These are phyloP conservation scores for Parasitella parasitica DNA, from an alignment of 371 early-diverging fungal species.

Conservation along the genomic window DNA sequence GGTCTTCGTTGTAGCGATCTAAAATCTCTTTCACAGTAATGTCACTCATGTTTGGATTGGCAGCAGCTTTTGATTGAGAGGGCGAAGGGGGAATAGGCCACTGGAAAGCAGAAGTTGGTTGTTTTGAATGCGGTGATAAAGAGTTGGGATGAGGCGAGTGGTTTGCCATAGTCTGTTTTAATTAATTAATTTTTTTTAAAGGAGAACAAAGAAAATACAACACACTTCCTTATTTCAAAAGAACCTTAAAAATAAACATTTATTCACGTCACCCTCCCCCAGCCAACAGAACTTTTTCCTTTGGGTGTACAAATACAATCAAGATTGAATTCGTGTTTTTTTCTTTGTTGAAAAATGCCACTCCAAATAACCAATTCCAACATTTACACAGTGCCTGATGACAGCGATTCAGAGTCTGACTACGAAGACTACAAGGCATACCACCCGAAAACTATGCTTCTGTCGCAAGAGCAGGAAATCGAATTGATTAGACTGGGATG, in stretches of 20 bases:
- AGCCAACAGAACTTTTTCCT: background rate
- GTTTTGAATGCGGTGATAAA: constrained; percentile 16
- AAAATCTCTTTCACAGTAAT: constrained; percentile 42
- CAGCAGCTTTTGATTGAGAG: constrained; percentile 5
- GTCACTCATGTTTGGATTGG: constrained; percentile 13
- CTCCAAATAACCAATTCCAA: background rate
- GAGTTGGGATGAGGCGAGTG: constrained; percentile 25
- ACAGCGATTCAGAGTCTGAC: background rate
- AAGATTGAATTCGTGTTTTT: background rate
- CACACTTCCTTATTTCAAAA: background rate
- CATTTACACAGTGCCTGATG: background rate
- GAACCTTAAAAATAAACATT: background rate
- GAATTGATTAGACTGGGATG: constrained; percentile 13
- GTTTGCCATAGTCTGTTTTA: constrained; percentile 2
- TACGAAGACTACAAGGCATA: background rate
- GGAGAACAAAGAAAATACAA: background rate
- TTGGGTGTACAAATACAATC: no score
- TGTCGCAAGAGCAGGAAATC: background rate
- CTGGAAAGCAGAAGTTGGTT: constrained; percentile 31
- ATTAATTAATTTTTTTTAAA: background rate
- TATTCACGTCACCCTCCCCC: background rate
- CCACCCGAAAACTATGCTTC: background rate
- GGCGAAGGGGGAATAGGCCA: constrained; percentile 37
- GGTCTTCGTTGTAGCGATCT: constrained; percentile 37
- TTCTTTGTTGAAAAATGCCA: background rate